Evolutionary conservation across 2,329 filamentous ascomycete species (phyloP).

Genomic region (Phialophora expanda): DNA sequence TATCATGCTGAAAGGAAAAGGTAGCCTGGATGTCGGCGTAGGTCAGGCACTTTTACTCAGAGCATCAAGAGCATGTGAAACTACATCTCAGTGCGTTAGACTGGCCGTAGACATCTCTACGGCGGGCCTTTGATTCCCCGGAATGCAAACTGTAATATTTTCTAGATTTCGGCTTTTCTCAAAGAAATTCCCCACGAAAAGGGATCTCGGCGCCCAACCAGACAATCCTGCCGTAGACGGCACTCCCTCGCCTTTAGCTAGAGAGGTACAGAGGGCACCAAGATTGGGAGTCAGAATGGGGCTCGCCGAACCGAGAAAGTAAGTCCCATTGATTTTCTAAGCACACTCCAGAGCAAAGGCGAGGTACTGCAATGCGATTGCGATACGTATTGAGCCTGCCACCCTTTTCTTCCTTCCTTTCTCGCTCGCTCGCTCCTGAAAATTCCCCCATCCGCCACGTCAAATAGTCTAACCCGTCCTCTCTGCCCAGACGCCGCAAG

Average conservation of each 20-base stretch:
- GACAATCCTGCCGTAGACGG: not conserved
- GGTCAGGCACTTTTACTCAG: not conserved
- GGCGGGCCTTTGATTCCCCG: not conserved
- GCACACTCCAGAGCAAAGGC: not conserved
- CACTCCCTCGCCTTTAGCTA: not conserved
- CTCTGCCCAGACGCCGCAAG: constrained; percentile 62
- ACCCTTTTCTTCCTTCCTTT: not conserved
- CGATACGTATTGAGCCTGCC: too few relatives aligned
- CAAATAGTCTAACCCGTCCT: not conserved
- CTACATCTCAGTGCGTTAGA: not conserved
- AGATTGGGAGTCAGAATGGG: constrained; percentile 28
- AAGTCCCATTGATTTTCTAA: constrained; percentile 12
- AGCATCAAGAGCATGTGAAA: not conserved
- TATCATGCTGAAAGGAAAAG: not conserved
- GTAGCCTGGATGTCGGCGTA: not conserved
- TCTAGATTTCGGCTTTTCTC: not conserved
- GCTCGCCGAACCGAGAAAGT: constrained; percentile 35
- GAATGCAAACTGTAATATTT: not conserved
- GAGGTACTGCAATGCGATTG: not conserved
- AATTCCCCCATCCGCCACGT: too few relatives aligned
- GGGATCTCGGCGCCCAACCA: not conserved
- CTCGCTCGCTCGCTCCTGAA: not conserved
- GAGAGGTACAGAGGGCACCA: not conserved
- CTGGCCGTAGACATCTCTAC: not conserved
- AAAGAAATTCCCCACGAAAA: not conserved